Evolutionary conservation across 441 rosid genomes (phyloP).

Genomic region (Dalechampia spathulata): DNA sequence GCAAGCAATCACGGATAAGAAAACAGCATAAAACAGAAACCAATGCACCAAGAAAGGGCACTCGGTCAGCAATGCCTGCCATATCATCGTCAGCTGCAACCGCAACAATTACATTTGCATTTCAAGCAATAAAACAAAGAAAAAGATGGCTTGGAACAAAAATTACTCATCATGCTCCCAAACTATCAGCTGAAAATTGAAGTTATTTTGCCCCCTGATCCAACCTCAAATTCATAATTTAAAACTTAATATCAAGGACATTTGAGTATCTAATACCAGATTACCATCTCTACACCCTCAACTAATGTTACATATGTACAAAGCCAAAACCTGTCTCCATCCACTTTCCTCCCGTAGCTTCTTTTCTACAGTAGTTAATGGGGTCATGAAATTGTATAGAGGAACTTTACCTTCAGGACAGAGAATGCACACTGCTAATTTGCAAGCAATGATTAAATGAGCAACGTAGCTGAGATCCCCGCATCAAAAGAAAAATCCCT

Average conservation of each 20-base stretch:
- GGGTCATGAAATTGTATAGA: conserved; percentile 17
- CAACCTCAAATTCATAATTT: conserved; percentile 24
- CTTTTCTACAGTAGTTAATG: conserved; percentile 15
- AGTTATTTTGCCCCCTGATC: conserved; percentile 22
- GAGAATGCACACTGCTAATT: not conserved
- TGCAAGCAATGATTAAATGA: not conserved
- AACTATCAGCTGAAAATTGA: conserved; percentile 13
- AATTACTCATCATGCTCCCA: conserved; percentile 15
- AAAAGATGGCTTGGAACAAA: conserved; percentile 14
- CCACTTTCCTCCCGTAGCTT: conserved; percentile 4
- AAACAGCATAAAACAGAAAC: too few relatives aligned
- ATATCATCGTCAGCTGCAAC: not conserved
- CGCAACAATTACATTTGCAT: not conserved
- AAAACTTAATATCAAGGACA: conserved; percentile 16
- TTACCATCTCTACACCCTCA: conserved; percentile 39
- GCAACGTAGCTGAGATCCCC: not conserved
- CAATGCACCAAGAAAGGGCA: too few relatives aligned
- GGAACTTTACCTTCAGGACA: conserved; percentile 12
- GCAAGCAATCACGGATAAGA: too few relatives aligned
- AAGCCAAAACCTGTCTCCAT: conserved; percentile 17
- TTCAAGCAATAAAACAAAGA: conserved; percentile 8
- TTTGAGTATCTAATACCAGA: conserved; percentile 15
- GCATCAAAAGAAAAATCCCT: not conserved
- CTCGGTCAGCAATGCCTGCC: too few relatives aligned
- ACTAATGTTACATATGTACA: conserved; percentile 41